Percentiles rank a stretch among this genome's conserved stretches.
These are phyloP conservation scores for Trichosanthes cucumerina DNA, from an alignment of 306 rosid genomes.

Conservation along the genomic window DNA sequence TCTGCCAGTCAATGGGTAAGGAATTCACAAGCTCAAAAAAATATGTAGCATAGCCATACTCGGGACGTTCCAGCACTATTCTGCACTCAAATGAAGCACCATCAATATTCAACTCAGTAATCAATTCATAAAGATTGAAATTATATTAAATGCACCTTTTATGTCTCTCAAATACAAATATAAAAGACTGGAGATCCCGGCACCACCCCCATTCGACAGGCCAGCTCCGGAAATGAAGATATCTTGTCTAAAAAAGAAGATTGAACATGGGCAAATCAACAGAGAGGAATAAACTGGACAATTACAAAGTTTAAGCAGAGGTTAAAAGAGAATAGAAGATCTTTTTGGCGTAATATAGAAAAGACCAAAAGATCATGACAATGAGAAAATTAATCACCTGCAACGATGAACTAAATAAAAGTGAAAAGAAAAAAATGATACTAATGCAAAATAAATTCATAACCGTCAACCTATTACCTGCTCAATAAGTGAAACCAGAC, in stretches of 20 bases:
- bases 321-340: not conserved
- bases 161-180: slow-evolving; percentile 77
- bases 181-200: slow-evolving; percentile 82
- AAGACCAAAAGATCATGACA: not conserved
- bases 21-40: slow-evolving; percentile 75
- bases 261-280: slow-evolving; percentile 8
- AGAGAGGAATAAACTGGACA: not conserved
- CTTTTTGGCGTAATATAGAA: not conserved
- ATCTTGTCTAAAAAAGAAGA: slow-evolving; percentile 39
- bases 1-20: slow-evolving; percentile 70
- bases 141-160: slow-evolving; percentile 48
- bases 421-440: not conserved
- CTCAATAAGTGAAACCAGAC: slow-evolving; percentile 82
- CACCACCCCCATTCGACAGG: slow-evolving; percentile 99
- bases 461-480: slow-evolving; percentile 44
- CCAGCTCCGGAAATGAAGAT: slow-evolving; percentile 66
- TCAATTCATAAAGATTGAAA: not conserved
- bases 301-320: not conserved
- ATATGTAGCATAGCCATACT: slow-evolving; percentile 90
- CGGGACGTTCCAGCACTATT: slow-evolving; percentile 90
- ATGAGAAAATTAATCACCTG: not conserved
- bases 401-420: not conserved
- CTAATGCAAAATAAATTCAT: not conserved
- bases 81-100: slow-evolving; percentile 34
- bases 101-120: not conserved